phyloP scores from a whole-genome alignment of 2,329 filamentous ascomycete genomes.

The Alternaria incomplexa region DNA sequence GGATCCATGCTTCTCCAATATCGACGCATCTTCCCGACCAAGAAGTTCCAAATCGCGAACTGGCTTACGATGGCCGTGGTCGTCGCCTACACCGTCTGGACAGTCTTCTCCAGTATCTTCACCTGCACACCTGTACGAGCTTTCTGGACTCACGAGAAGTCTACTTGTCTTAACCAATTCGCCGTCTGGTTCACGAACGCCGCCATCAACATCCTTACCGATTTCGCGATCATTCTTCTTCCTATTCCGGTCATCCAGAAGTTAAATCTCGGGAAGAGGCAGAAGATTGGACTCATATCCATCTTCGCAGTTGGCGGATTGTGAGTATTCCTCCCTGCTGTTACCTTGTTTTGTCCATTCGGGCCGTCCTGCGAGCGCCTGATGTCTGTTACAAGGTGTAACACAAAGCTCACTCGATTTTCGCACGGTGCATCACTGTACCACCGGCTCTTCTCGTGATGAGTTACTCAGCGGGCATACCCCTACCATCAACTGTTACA shows the following conservation, averaged over 20 bases:
- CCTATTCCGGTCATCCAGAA: conserved; percentile 44
- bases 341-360: not conserved
- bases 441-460: not conserved
- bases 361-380: conserved; percentile 4
- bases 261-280: conserved; percentile 42
- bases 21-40: conserved; percentile 38
- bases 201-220: conserved; percentile 40
- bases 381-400: conserved; percentile 9
- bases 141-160: conserved; percentile 41
- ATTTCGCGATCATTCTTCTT: conserved; percentile 43
- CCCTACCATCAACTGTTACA: not conserved
- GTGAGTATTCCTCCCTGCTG: conserved; percentile 36
- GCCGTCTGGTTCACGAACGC: conserved; percentile 37
- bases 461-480: not conserved
- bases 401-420: not conserved
- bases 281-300: conserved; percentile 45
- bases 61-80: conserved; percentile 34
- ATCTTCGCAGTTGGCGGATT: conserved; percentile 51
- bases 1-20: conserved; percentile 44
- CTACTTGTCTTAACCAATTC: conserved; percentile 40
- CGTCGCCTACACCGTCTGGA: conserved; percentile 36
- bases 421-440: not conserved
- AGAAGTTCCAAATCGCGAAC: conserved; percentile 32
- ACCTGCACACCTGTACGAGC: conserved; percentile 40
- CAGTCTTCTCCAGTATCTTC: conserved; percentile 41